phyloP scores from a whole-genome alignment of 2,329 filamentous ascomycete species.

The Trichocomaceae sp. region DNA sequence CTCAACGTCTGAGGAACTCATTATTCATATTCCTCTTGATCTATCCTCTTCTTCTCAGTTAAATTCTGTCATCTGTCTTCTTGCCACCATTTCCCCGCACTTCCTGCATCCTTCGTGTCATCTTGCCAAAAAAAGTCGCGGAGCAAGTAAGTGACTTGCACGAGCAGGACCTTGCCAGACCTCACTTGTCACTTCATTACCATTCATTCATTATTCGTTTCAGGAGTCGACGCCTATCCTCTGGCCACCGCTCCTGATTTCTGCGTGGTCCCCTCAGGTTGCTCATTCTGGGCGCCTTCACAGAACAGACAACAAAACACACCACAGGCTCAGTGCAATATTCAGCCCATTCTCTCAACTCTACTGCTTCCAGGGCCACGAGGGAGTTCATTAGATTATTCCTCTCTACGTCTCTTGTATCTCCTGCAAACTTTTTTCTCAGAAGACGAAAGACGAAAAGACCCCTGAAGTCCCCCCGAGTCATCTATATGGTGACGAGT shows the following conservation, averaged over 20 bases:
- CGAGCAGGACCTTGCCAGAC: not conserved
- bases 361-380: not conserved
- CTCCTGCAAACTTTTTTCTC: not conserved
- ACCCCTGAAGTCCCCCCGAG: constrained; percentile 9
- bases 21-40: not conserved
- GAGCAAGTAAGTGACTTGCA: not conserved
- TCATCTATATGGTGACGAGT: not conserved
- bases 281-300: not conserved
- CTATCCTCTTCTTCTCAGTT: not conserved
- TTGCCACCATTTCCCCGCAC: constrained; percentile 10
- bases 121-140: not conserved
- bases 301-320: not conserved
- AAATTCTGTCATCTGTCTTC: constrained; percentile 7
- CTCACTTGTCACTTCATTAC: not conserved
- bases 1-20: not conserved
- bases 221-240: not conserved
- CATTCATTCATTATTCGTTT: not conserved
- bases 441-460: constrained; percentile 2
- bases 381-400: not conserved
- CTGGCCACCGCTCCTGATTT: not conserved
- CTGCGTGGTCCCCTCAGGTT: not conserved
- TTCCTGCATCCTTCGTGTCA: constrained; percentile 5
- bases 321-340: not conserved
- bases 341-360: not conserved
- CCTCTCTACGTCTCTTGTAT: not conserved